Evolutionary conservation across 331 rosid genomes (phyloP).

Genomic region (Quercus tomentella): DNA sequence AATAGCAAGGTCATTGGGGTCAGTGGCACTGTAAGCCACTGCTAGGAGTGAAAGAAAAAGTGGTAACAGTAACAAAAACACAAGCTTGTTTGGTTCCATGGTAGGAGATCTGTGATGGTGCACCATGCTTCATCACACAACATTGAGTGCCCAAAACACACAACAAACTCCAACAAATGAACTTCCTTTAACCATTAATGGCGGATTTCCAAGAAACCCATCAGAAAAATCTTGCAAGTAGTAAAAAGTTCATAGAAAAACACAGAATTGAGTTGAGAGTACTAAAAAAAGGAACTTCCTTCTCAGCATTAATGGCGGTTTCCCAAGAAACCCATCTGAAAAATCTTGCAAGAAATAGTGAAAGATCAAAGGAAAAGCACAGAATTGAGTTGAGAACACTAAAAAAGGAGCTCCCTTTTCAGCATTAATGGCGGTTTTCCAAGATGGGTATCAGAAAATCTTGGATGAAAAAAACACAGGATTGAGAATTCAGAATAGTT

Average conservation of each 20-base stretch:
- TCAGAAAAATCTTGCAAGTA: neutral
- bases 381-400: neutral
- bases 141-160: neutral
- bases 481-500: neutral
- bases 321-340: neutral
- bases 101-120: conserved; percentile 17
- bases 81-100: conserved; percentile 35
- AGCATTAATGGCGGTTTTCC: conserved; percentile 18
- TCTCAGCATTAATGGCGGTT: conserved; percentile 17
- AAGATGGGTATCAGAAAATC: neutral
- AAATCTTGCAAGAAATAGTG: neutral
- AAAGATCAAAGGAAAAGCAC: too few relatives aligned
- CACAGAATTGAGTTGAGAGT: neutral
- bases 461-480: neutral
- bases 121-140: conserved; percentile 13
- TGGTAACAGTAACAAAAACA: neutral
- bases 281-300: conserved; percentile 11
- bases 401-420: conserved; percentile 10
- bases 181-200: conserved; percentile 25
- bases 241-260: too few relatives aligned
- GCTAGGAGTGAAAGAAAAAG: conserved; percentile 25
- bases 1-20: conserved; percentile 59
- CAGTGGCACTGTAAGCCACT: conserved; percentile 30
- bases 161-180: neutral
- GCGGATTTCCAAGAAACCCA: conserved; percentile 13